Conservation (phyloP, 2,329 filamentous ascomycete species). For the Penicillium sp. region DNA sequence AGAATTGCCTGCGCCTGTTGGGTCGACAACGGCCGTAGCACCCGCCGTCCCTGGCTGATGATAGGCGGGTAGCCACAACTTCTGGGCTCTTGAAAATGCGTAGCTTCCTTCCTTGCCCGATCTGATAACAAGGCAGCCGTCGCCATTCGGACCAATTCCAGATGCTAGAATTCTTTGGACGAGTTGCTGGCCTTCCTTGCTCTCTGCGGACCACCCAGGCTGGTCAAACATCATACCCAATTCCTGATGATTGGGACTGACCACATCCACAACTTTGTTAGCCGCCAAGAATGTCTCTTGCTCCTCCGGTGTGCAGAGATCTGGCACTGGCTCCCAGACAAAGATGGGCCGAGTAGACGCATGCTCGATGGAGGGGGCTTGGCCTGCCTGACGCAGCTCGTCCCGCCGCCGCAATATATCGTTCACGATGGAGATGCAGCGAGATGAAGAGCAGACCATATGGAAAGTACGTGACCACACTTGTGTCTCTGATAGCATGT, state of each 20-base stretch:
- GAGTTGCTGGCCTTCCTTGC: constrained; percentile 38
- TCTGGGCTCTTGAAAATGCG: constrained; percentile 49
- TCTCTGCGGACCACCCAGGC: constrained; percentile 42
- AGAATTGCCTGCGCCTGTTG: constrained; percentile 91
- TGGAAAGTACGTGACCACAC: constrained; percentile 81
- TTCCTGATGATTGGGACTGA: constrained; percentile 85
- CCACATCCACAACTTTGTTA: constrained; percentile 61
- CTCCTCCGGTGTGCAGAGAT: constrained; percentile 76
- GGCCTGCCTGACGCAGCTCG: constrained; percentile 37
- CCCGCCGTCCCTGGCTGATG: constrained; percentile 55
- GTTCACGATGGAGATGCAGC: constrained; percentile 77
- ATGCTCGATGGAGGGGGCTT: constrained; percentile 37
- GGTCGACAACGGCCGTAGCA: constrained; percentile 72
- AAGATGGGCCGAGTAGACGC: constrained; percentile 69
- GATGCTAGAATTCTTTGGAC: constrained; percentile 44
- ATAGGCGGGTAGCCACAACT: constrained; percentile 78
- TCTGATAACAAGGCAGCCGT: constrained; percentile 57
- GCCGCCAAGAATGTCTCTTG: constrained; percentile 60
- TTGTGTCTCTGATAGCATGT: constrained; percentile 70
- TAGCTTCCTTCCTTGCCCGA: constrained; percentile 67
- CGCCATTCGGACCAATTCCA: constrained; percentile 45
- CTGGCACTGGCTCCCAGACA: constrained; percentile 95
- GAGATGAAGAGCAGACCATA: constrained; percentile 78
- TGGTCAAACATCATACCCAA: constrained; percentile 82
- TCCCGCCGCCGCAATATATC: constrained; percentile 67